Base-by-base conservation (phyloP, 2,329 filamentous ascomycete genomes). In the Trichoderma citrinoviride region DNA sequence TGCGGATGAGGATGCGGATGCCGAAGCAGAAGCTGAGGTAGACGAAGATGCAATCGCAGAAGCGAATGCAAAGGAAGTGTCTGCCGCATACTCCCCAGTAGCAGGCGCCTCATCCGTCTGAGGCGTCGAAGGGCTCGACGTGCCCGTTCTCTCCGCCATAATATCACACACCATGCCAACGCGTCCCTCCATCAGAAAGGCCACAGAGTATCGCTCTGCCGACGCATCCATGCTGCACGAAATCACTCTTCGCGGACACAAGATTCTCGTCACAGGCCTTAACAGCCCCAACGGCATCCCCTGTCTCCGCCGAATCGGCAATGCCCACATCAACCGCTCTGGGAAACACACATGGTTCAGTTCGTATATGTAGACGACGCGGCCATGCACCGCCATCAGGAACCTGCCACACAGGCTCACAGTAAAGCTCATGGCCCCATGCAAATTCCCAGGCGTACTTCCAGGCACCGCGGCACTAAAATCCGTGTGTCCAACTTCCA, bases 201-300 rank as follows among this genome's bases (percentile, higher is more conserved):
- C 87, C 58, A 89, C 77, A 7, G 85, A 80, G 68, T 84, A 80
- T 49, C 81, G 79, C 8, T 82, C 77, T 2, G 79, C 81, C 5
- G 83, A 87, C 0, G 84, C 85, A 71, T 90, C 86, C 81, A 90
- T 87, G 67, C 84, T 85, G 69, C 86, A 84, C 3, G 82, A 81
- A 6, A 90, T 72, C 2, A 89, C 82, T 50, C 81, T 77, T 17
- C 80, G 77, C 14, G 85, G 85, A 69, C 87, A 89, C 15, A 81
- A 71, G 12, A 90, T 80, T 46, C 77, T 82, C 1, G 85, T 80
- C 17, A 86, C 73, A 2, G 81, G 82, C 2, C 49, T 76, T 67
- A 62, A 84, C 60, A 70, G 70, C 68, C 65, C 76, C 68, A 66
- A 21, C 3, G 68, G 52, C 65, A 68, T 67, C 25, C 68, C 65